phyloP scores from a whole-genome alignment of 345 rosid genomes.

The Acer saccharum region DNA sequence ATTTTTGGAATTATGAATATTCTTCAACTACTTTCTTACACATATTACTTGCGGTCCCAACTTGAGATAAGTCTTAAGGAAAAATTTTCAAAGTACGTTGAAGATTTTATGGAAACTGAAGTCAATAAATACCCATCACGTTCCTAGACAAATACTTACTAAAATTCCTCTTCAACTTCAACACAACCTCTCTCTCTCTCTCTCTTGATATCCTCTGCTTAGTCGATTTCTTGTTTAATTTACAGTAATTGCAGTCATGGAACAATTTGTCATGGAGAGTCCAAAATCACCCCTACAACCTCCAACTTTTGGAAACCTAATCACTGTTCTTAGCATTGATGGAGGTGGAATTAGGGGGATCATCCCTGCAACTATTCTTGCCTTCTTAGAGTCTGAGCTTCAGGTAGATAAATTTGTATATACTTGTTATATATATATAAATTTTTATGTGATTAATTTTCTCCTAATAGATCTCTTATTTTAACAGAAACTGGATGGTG shows the following conservation, averaged over 20 bases:
- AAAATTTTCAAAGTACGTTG: background rate
- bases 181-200: background rate
- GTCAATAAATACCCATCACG: slow-evolving; percentile 5
- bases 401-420: slow-evolving; percentile 40
- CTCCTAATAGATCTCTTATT: too few relatives aligned
- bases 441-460: too few relatives aligned
- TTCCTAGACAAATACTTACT: background rate
- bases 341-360: slow-evolving; percentile 86
- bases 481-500: slow-evolving; percentile 65
- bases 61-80: background rate
- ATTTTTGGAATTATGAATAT: background rate
- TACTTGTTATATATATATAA: too few relatives aligned
- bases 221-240: background rate
- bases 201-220: background rate
- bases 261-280: slow-evolving; percentile 25
- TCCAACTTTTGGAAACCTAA: slow-evolving; percentile 48
- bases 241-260: too few relatives aligned
- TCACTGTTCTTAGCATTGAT: slow-evolving; percentile 75
- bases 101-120: background rate
- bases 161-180: background rate
- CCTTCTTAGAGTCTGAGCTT: slow-evolving; percentile 65
- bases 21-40: background rate
- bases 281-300: slow-evolving; percentile 58
- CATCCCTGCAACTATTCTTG: slow-evolving; percentile 62
- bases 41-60: background rate